These are phyloP conservation scores for Cetraspora pellucida DNA, from an alignment of 192 early-diverging fungal species.

Conservation along the genomic window DNA sequence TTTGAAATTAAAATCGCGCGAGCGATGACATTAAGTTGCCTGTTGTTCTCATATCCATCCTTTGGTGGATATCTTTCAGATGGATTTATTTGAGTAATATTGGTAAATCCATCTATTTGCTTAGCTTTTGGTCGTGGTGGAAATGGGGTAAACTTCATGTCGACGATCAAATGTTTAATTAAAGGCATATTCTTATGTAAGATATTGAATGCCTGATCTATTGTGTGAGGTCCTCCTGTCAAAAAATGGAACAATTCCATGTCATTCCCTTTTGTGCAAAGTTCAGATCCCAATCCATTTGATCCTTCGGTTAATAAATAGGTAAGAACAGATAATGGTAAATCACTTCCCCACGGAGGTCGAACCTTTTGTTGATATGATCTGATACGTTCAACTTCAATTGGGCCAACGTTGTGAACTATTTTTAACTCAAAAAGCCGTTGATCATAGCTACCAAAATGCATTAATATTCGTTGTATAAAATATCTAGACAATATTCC, in stretches of 20 bases:
- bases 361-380: too few relatives aligned
- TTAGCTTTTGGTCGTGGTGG: neutral
- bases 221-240: neutral
- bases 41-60: constrained; percentile 20
- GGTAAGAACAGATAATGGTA: neutral
- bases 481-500: neutral
- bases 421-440: neutral
- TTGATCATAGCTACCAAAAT: neutral
- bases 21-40: constrained; percentile 3
- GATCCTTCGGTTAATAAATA: neutral
- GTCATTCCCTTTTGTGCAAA: constrained; percentile 7
- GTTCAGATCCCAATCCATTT: neutral
- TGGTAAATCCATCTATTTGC: too few relatives aligned
- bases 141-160: constrained; percentile 5
- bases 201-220: neutral
- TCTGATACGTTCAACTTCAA: neutral
- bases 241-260: constrained; percentile 23
- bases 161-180: neutral
- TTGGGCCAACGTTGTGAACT: neutral
- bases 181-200: neutral
- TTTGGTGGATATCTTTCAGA: constrained; percentile 2
- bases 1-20: constrained; percentile 10
- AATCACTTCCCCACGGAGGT: neutral
- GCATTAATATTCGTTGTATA: constrained; percentile 1
- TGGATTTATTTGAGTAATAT: too few relatives aligned